Conservation (phyloP, 495 filamentous ascomycete genomes). For the Aspergillus bertholletiae region DNA sequence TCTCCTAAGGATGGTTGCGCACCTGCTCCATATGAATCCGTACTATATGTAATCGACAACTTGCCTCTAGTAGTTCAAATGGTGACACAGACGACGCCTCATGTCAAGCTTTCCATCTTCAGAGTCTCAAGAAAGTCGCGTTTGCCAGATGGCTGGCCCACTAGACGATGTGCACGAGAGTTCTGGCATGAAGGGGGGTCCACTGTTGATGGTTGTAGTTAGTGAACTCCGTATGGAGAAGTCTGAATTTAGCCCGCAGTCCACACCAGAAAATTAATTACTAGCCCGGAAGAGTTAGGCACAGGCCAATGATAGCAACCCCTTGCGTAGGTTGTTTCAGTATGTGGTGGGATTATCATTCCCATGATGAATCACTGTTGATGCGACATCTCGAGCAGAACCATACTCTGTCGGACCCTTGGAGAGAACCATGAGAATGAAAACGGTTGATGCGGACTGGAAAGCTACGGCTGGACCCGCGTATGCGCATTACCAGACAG, state of each 20-base stretch:
- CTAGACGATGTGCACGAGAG: not conserved
- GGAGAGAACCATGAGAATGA: not conserved
- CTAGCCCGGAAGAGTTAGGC: not conserved
- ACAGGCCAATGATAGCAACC: not conserved
- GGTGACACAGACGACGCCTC: not conserved
- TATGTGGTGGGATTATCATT: not conserved
- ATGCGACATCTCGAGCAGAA: not conserved
- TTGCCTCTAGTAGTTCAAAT: too few species aligned
- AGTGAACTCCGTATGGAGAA: too few species aligned
- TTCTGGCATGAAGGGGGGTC: not conserved
- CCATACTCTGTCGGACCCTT: too few species aligned
- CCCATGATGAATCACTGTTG: not conserved
- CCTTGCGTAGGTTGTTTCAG: not conserved
- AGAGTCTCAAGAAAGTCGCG: not conserved
- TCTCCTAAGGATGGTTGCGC: not conserved
- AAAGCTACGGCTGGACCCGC: not conserved
- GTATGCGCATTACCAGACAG: not conserved
- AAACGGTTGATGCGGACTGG: not conserved
- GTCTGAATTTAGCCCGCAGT: not conserved
- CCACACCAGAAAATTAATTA: not conserved
- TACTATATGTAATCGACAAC: not conserved
- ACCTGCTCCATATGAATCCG: not conserved
- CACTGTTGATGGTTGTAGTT: not conserved
- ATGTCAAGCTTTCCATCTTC: slow-evolving; percentile 1
- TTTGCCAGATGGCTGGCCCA: not conserved